Conservation (phyloP, 1,139 yeast genomes). For the Lodderomyces elongisporus region DNA sequence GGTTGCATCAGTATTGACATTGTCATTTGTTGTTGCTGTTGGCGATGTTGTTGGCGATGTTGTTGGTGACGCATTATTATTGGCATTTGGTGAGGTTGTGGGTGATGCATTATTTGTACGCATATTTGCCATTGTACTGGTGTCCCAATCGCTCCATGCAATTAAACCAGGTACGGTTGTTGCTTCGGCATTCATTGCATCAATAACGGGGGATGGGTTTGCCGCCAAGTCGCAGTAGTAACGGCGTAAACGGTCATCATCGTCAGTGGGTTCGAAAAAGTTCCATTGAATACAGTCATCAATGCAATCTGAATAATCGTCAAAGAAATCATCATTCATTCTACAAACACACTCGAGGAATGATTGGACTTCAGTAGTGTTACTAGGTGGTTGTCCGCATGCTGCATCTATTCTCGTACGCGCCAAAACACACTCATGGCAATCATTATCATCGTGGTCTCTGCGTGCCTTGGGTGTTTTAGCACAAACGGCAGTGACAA, state of each 20-base stretch:
- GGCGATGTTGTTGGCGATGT: too few species aligned
- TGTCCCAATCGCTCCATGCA: background rate
- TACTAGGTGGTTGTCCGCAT: conserved; percentile 6
- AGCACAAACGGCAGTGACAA: too few species aligned
- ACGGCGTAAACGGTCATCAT: conserved; percentile 3
- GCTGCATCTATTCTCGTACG: background rate
- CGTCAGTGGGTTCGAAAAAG: background rate
- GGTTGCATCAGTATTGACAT: too few species aligned
- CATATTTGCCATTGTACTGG: too few species aligned
- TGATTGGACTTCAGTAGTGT: background rate
- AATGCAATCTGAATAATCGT: conserved; percentile 4
- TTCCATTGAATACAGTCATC: conserved; percentile 4
- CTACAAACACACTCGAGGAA: conserved; percentile 7
- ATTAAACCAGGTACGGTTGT: background rate
- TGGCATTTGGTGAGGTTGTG: too few species aligned
- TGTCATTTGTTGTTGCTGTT: too few species aligned
- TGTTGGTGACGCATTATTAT: too few species aligned
- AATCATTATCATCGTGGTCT: background rate
- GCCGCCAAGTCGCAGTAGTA: conserved; percentile 7
- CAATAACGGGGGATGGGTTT: background rate
- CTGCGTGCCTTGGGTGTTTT: too few species aligned
- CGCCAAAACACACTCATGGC: background rate
- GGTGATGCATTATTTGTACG: too few species aligned
- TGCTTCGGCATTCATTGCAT: background rate
- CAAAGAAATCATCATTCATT: conserved; percentile 5